Evolutionary conservation across 2,329 filamentous ascomycete species (phyloP), one percentile per base, ranked within the genome.

Genomic region (Conoideocrella luteorostrata): DNA sequence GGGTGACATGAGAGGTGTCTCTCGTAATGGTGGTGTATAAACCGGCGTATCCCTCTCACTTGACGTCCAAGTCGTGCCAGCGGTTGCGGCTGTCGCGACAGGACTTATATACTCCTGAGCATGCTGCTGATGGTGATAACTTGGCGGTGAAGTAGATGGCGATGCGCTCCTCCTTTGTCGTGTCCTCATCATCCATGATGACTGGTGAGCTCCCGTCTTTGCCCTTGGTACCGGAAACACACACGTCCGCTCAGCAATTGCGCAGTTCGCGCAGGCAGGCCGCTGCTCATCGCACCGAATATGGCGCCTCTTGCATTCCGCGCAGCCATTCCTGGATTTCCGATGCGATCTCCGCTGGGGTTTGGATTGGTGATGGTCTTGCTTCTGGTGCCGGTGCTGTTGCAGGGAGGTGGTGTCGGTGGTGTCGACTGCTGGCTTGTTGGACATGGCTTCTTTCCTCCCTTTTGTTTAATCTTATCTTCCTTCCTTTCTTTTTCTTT

Each of bases 221-320:
- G 21, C 22, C 42, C 33, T 29, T 35, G 17, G 43, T 37, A 45
- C 42, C 7, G 58, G 61, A 35, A 62, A 71, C 0, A 62, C 61
- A 45, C 67, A 71, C 6, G 47, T 45, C 6, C 62, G 56, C 39
- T 66, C 58, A 32, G 61, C 61, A 34, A 62, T 60, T 17, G 56
- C 51, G 49, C 68, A 71, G 46, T 69, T 67, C 35, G 57, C 59
- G 47, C 68, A 71, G 1, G 57, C 45, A 2, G 68, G 68, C 4
- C 59, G 60, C 7, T 49, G 58, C 52, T 71, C 67, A 43, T 71
- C 68, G 54, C 68, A 71, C 28, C 66, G 66, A 43, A 67, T 66
- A 35, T 68, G 65, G 2, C 65, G 58, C 13, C 62, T 49, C 53
- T 68, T 68, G 54, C 65, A 68, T 48, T 66, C 64, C 44, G 49